A percentile compares a stretch with the other conserved stretches of the same genome.
These are phyloP conservation scores for Apophysomyces sp. DNA, from an alignment of 371 early-diverging fungal species.

Conservation along the genomic window DNA sequence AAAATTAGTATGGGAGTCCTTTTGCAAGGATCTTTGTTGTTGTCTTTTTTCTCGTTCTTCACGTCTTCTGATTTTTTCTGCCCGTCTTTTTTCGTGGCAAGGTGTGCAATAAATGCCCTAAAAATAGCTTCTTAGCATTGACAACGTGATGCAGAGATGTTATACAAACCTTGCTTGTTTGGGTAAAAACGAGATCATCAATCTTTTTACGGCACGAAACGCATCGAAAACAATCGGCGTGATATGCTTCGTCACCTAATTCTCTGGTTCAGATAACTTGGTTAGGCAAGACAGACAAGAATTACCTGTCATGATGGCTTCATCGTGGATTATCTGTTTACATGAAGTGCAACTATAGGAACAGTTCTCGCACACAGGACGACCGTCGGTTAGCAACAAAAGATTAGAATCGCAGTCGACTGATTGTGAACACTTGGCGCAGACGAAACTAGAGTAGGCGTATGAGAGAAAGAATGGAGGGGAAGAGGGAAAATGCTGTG, in stretches of 20 bases:
- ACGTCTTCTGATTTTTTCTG: conserved; percentile 31
- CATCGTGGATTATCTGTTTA: conserved; percentile 77
- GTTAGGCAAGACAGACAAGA: not conserved
- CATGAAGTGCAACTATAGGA: conserved; percentile 82
- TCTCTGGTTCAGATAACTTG: not conserved
- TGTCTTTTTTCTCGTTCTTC: conserved; percentile 34
- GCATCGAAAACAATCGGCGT: conserved; percentile 84
- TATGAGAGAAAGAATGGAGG: not conserved
- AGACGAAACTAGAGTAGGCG: conserved; percentile 57
- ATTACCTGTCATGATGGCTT: conserved; percentile 83
- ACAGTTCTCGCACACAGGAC: conserved; percentile 83
- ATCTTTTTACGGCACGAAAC: conserved; percentile 69
- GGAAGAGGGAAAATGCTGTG: conserved; percentile 33
- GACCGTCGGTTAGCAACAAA: conserved; percentile 74
- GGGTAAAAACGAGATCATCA: conserved; percentile 77
- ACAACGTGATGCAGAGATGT: not conserved
- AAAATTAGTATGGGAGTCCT: too few relatives aligned
- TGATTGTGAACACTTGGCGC: conserved; percentile 70
- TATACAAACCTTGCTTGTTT: conserved; percentile 66
- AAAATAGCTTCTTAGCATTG: not conserved
- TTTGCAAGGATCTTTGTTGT: conserved; percentile 6
- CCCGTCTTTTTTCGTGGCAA: conserved; percentile 41
- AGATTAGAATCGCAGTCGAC: conserved; percentile 78
- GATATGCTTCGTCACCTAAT: conserved; percentile 80
- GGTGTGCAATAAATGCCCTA: conserved; percentile 50